Conservation (phyloP, 2,329 filamentous ascomycete genomes). For the Stachybotrys chlorohalonatus region DNA sequence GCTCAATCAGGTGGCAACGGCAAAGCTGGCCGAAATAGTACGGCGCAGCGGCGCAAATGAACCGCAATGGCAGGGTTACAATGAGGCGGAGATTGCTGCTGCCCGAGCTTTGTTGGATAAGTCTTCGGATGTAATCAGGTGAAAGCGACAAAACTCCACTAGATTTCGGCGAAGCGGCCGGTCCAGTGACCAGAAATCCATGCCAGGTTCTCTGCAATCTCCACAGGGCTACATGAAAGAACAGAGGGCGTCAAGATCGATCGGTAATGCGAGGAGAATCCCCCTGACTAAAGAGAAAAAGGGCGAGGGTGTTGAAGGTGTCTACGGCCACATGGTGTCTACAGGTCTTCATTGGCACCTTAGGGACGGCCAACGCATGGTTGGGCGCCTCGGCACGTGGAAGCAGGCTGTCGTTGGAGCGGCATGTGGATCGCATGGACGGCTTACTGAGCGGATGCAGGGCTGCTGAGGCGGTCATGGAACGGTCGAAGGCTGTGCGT, state of each 20-base stretch:
- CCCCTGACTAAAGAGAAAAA: neutral
- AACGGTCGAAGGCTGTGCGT: neutral
- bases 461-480: neutral
- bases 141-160: constrained; percentile 4
- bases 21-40: constrained; percentile 69
- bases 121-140: constrained; percentile 38
- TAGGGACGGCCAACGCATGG: neutral
- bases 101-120: constrained; percentile 57
- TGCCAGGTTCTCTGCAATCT: neutral
- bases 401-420: neutral
- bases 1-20: constrained; percentile 63
- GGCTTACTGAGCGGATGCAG: neutral
- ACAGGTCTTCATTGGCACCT: neutral
- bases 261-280: neutral
- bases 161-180: neutral
- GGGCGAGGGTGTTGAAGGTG: neutral
- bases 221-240: neutral
- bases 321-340: neutral
- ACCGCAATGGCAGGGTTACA: constrained; percentile 64
- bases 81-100: constrained; percentile 61
- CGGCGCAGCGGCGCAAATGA: constrained; percentile 51
- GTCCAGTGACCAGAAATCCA: neutral
- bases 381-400: constrained; percentile 1
- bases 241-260: neutral
- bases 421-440: neutral